phyloP scores from a whole-genome alignment of 1,284 basidiomycete genomes.

The Sporisorium iseilematis-ciliati region DNA sequence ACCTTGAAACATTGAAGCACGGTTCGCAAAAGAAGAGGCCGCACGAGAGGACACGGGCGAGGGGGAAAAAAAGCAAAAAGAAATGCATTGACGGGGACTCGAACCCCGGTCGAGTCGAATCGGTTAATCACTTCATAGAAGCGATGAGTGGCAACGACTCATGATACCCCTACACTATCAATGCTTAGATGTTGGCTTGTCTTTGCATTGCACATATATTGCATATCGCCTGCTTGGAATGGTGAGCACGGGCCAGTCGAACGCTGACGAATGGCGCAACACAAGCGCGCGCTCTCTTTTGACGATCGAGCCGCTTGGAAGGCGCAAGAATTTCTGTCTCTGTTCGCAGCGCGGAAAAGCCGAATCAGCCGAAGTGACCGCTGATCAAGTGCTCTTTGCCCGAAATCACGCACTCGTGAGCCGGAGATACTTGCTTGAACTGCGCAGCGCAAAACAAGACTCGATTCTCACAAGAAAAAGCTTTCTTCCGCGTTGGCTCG shows the following conservation, averaged over 20 bases:
- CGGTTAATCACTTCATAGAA: conserved; percentile 17
- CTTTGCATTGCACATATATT: neutral
- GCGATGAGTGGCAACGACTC: conserved; percentile 51
- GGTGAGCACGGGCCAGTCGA: conserved; percentile 20
- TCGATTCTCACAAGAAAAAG: conserved; percentile 2
- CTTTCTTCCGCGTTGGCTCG: conserved; percentile 21
- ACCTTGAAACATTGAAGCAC: no score
- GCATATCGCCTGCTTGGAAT: conserved; percentile 1
- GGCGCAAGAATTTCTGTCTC: conserved; percentile 20
- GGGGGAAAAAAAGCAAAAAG: conserved; percentile 11
- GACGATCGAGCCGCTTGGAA: conserved; percentile 30
- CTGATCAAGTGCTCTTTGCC: conserved; percentile 1
- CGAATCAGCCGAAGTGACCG: conserved; percentile 4
- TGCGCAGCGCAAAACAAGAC: neutral
- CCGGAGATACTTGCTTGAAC: neutral
- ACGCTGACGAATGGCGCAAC: conserved; percentile 18
- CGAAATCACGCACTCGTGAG: conserved; percentile 10
- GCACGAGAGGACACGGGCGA: no score
- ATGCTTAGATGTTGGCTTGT: conserved; percentile 18
- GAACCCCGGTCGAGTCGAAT: conserved; percentile 60
- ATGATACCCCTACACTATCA: conserved; percentile 57
- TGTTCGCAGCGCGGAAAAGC: conserved; percentile 6
- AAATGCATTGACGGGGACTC: conserved; percentile 58
- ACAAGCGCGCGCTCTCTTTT: neutral
- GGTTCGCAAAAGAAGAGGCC: no score